Evolutionary conservation across 768 basidiomycete genomes (phyloP).

Genomic region (Kwoniella sp.): DNA sequence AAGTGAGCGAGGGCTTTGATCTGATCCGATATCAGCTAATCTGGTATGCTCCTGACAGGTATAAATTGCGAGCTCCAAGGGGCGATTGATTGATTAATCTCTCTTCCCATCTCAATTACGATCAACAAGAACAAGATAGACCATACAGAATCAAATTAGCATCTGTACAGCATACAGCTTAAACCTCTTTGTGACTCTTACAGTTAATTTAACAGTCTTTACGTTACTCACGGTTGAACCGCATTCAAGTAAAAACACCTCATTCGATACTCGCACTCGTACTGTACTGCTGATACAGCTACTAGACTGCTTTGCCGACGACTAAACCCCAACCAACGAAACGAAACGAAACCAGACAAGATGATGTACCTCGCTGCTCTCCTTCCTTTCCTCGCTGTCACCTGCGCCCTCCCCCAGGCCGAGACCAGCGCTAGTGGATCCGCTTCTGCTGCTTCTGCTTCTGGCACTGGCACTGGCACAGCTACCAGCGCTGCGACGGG

Average conservation of each 20-base stretch:
- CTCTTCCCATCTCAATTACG: not conserved
- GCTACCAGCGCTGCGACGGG: too few relatives aligned
- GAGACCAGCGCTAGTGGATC: not conserved
- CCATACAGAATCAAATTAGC: too few relatives aligned
- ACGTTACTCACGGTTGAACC: not conserved
- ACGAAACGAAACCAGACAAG: too few relatives aligned
- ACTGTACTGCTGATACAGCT: too few relatives aligned
- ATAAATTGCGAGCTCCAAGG: not conserved
- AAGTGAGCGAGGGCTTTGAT: too few relatives aligned
- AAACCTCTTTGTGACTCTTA: too few relatives aligned
- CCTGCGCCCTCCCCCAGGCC: not conserved
- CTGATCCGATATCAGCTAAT: too few relatives aligned
- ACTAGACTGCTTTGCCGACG: too few relatives aligned
- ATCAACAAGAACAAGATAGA: not conserved
- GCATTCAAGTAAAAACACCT: too few relatives aligned
- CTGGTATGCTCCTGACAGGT: not conserved
- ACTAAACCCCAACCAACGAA: too few relatives aligned
- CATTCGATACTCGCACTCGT: too few relatives aligned
- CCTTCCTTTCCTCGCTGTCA: not conserved
- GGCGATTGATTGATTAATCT: not conserved
- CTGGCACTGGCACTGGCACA: not conserved
- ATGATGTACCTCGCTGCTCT: not conserved
- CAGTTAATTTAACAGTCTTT: not conserved
- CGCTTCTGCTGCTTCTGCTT: not conserved
- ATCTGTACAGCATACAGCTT: not conserved